Evolutionary conservation across 768 basidiomycete genomes (phyloP).

Genomic region (Leccinum subtestaceum): DNA sequence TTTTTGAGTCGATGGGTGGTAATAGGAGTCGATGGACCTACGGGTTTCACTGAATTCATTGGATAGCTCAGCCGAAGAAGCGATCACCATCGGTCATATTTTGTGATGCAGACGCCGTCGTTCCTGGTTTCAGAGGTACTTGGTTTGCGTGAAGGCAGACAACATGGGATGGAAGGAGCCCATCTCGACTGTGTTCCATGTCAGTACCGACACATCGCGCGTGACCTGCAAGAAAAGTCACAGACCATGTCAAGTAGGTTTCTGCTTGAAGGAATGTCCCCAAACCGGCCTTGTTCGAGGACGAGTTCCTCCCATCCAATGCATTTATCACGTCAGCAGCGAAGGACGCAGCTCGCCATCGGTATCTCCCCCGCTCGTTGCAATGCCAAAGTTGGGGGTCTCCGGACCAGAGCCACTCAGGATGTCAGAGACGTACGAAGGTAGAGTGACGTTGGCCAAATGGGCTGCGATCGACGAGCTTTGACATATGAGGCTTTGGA

Average conservation of each 20-base stretch:
- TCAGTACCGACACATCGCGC: background rate
- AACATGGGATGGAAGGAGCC: slow-evolving; percentile 43
- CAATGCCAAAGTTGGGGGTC: slow-evolving; percentile 46
- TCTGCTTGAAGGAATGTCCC: slow-evolving; percentile 51
- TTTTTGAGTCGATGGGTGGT: background rate
- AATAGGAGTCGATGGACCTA: slow-evolving; percentile 6
- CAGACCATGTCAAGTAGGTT: slow-evolving; percentile 45
- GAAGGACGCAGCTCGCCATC: slow-evolving; percentile 46
- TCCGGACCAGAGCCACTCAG: slow-evolving; percentile 16
- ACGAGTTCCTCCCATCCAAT: slow-evolving; percentile 47
- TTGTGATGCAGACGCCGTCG: slow-evolving; percentile 30
- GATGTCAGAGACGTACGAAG: slow-evolving; percentile 35
- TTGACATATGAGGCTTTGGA: slow-evolving; percentile 39
- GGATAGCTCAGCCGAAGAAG: slow-evolving; percentile 39
- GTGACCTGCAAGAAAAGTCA: slow-evolving; percentile 8
- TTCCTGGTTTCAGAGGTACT: slow-evolving; percentile 43
- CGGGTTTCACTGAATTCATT: slow-evolving; percentile 28
- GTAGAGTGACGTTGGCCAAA: slow-evolving; percentile 30
- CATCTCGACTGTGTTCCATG: slow-evolving; percentile 32
- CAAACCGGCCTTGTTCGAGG: slow-evolving; percentile 39
- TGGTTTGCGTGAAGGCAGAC: slow-evolving; percentile 44
- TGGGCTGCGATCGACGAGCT: slow-evolving; percentile 35
- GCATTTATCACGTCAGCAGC: slow-evolving; percentile 51
- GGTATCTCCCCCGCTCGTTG: slow-evolving; percentile 53
- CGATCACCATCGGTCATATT: slow-evolving; percentile 39